Evolutionary conservation across 805 yeast genomes (phyloP).

Genomic region (Candida corydali): DNA sequence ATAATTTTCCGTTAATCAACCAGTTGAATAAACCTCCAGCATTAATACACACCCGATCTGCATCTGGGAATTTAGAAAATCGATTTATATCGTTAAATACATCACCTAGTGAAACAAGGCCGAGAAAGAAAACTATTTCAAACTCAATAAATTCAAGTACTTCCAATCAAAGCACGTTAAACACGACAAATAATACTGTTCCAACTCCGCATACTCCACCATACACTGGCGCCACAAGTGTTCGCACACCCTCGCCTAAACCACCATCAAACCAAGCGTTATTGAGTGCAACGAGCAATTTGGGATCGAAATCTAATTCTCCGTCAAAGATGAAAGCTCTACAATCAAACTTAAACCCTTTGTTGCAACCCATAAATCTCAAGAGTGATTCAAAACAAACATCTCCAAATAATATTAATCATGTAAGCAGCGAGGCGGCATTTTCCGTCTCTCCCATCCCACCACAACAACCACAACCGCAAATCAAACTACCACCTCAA

Average conservation of each 20-base stretch:
- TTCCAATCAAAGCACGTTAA: conserved; percentile 16
- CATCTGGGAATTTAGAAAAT: conserved; percentile 36
- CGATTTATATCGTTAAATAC: conserved; percentile 15
- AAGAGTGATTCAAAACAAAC: conserved; percentile 17
- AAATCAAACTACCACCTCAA: too few species aligned
- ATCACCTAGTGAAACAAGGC: conserved; percentile 20
- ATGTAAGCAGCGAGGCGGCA: background rate
- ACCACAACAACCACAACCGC: conserved; percentile 7
- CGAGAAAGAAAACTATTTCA: conserved; percentile 37
- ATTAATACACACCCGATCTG: conserved; percentile 40
- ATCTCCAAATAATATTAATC: background rate
- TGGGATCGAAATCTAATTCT: conserved; percentile 21
- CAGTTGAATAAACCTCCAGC: conserved; percentile 38
- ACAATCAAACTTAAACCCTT: conserved; percentile 39
- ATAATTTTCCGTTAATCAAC: conserved; percentile 16
- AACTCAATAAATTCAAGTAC: conserved; percentile 23
- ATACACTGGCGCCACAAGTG: conserved; percentile 30
- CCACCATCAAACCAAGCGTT: conserved; percentile 19
- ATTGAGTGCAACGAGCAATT: conserved; percentile 12
- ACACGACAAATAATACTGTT: conserved; percentile 12
- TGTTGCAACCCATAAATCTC: conserved; percentile 54
- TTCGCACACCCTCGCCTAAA: conserved; percentile 36
- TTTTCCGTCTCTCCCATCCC: conserved; percentile 1
- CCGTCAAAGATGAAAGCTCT: conserved; percentile 51
- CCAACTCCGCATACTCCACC: conserved; percentile 33